These are phyloP conservation scores for Trifolium pratense DNA, from an alignment of 306 rosid genomes.

Conservation along the genomic window DNA sequence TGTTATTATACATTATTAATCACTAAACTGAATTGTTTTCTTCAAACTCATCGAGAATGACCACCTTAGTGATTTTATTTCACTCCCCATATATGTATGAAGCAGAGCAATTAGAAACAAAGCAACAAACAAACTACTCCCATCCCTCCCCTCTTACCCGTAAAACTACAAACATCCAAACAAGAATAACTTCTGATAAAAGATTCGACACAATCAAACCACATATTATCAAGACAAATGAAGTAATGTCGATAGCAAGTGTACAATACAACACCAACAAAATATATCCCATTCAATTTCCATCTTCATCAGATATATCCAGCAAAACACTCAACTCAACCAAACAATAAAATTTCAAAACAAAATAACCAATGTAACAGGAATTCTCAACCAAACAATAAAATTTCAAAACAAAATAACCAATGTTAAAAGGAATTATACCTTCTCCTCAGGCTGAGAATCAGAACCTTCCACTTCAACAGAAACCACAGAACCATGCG, in stretches of 20 bases:
- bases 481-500: conserved; percentile 47
- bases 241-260: neutral
- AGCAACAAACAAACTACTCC: neutral
- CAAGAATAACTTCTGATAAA: conserved; percentile 1
- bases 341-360: too few species aligned
- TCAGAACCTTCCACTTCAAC: conserved; percentile 60
- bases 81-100: neutral
- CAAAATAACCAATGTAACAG: too few species aligned
- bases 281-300: too few species aligned
- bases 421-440: conserved; percentile 35
- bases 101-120: conserved; percentile 7
- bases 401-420: conserved; percentile 11
- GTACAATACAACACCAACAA: neutral
- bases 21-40: neutral
- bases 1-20: too few species aligned
- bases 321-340: too few species aligned
- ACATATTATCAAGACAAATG: conserved; percentile 21
- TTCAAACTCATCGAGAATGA: neutral
- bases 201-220: neutral
- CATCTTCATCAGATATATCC: too few species aligned
- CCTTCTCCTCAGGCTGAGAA: conserved; percentile 70
- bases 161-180: conserved; percentile 9
- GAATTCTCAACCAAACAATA: conserved; percentile 11
- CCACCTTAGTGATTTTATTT: neutral
- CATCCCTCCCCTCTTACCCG: conserved; percentile 3